Evolutionary conservation across 352 stramenopile genomes (phyloP), one percentile per base, ranked within the genome.

Genomic region (Aphanomyces euteiches): DNA sequence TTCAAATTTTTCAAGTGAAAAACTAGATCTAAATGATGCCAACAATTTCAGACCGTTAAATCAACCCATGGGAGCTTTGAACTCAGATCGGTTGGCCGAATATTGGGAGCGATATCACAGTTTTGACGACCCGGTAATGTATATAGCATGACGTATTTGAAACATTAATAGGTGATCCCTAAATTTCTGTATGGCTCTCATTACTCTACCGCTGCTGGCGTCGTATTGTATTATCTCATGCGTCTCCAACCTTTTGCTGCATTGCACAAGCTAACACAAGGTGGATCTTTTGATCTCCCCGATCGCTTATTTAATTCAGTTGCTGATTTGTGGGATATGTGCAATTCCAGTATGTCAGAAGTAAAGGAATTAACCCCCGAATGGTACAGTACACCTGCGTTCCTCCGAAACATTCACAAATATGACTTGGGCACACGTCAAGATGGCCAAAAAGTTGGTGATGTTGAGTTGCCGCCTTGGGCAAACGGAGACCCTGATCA

Each of bases 311-410:
- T 99, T 73, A 92, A 92, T 61, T 99, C 93, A 28, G 90, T 99
- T 53, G 77, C 95, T 8, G 85, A 98, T 68, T 98, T 96, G 41
- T 99, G 96, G 93, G 80, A 95, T 7, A 98, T 98, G 91, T 99
- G 96, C 75, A 99, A 98, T 41, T 95, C 87, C 19, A 93, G 95
- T 43, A 96, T 98, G 73, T 97, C 92, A 2, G 97, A 99, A 77
- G 97, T 99, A 1, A 99, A 99, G 78, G 98, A 99, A 75, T 76
- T 99, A 4, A 99, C 94, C 2, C 98, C 98, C 0, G 98, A 99
- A 77, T 99, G 98, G 75, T 99, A 97, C 77, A 82, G 78, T 19
- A 90, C 98, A 48, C 87, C 92, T 4, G 89, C 92, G 5, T 99
- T 99, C 75, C 77, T 99, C 36, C 84, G 87, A 10, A 99, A 99